Percentiles rank a stretch among this genome's conserved stretches.
Evolutionary conservation across 805 yeast species (phyloP).

Genomic region (Candida loeiensis): DNA sequence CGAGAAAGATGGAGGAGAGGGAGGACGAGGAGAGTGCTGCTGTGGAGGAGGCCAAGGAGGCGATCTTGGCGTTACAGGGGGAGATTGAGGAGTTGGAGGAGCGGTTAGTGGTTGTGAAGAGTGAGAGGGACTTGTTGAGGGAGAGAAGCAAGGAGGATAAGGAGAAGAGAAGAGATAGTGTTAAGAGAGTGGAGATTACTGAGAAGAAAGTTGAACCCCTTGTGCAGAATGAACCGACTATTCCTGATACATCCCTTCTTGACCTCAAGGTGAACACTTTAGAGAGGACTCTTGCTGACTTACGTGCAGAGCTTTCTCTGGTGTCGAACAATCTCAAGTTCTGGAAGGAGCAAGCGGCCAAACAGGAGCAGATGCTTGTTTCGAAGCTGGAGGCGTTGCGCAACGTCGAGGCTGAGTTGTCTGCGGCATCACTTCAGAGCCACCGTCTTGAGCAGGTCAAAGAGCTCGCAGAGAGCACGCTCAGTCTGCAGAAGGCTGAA

Average conservation of each 20-base stretch:
- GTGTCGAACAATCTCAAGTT: conserved; percentile 28
- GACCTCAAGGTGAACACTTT: conserved; percentile 30
- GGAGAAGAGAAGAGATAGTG: not conserved
- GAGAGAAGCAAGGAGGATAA: not conserved
- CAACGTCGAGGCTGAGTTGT: conserved; percentile 45
- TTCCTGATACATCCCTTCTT: not conserved
- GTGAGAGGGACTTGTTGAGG: conserved; percentile 55
- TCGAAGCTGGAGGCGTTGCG: conserved; percentile 48
- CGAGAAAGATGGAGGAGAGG: conserved; percentile 50
- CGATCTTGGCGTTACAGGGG: conserved; percentile 59
- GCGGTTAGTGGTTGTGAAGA: conserved; percentile 50
- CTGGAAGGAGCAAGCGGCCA: conserved; percentile 41
- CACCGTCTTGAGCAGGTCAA: conserved; percentile 8
- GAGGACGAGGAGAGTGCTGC: conserved; percentile 45
- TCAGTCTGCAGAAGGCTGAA: conserved; percentile 46
- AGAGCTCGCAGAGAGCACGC: conserved; percentile 38
- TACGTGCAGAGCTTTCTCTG: conserved; percentile 27
- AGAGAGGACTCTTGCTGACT: conserved; percentile 26
- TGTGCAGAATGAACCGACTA: not conserved
- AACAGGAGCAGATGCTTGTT: conserved; percentile 34
- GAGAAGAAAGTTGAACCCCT: not conserved
- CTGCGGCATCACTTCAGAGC: conserved; percentile 18
- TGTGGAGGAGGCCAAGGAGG: conserved; percentile 63
- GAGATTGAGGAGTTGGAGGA: conserved; percentile 51
- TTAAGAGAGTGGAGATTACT: not conserved